Conservation (phyloP, 2,329 filamentous ascomycete genomes). For the Sporothrix euskadiensis region DNA sequence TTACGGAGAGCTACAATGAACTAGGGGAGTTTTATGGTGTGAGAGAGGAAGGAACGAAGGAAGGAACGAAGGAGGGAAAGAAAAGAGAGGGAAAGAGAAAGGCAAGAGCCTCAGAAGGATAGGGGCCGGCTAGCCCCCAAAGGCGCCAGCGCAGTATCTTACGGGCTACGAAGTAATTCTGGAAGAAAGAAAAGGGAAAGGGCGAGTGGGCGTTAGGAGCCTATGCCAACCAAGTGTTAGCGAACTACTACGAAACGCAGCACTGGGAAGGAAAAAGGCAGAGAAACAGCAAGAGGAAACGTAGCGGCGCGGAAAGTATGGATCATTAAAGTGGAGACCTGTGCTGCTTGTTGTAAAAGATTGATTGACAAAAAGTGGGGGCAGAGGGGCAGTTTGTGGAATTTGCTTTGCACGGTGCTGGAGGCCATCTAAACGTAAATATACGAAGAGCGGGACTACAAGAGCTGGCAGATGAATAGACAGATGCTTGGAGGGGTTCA, state of each 20-base stretch:
- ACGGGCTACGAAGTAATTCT: conserved; percentile 13
- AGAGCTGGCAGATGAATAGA: no score
- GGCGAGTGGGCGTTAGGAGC: not conserved
- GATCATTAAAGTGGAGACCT: conserved; percentile 10
- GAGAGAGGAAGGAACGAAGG: not conserved
- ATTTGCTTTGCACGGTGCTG: not conserved
- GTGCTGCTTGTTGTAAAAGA: not conserved
- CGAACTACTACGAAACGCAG: not conserved
- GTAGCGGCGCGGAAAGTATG: conserved; percentile 17
- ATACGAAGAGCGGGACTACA: not conserved
- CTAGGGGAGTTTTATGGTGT: not conserved
- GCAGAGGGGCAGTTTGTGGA: conserved; percentile 8
- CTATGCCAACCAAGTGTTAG: not conserved
- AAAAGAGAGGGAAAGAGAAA: not conserved
- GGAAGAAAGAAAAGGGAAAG: not conserved
- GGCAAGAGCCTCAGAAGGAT: not conserved
- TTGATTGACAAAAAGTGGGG: not conserved
- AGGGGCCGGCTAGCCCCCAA: not conserved
- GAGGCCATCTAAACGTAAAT: not conserved
- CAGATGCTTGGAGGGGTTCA: not conserved
- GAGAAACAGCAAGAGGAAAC: conserved; percentile 17
- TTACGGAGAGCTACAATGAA: not conserved
- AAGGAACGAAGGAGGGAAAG: not conserved
- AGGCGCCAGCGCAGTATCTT: not conserved
- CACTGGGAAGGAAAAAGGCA: not conserved